Base-by-base conservation (phyloP, 208 protist species). In the Acanthamoeba lenticulata region DNA sequence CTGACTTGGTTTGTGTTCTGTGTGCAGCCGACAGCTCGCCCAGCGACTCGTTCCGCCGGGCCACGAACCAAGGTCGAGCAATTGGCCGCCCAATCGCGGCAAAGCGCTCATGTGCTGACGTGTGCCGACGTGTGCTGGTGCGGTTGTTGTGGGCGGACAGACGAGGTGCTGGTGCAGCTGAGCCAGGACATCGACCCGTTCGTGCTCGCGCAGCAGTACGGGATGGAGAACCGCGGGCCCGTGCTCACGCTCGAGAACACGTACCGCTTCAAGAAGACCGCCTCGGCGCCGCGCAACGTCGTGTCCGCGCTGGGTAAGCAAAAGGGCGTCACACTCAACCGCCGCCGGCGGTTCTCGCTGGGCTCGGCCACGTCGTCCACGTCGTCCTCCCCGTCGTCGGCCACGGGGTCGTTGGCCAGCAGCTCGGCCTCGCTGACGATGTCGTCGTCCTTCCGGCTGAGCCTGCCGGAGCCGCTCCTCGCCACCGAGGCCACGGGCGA, bases 381-480 rank as follows among this genome's bases (percentile, higher is more conserved):
- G n/a, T n/a, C n/a, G 36, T 85, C 55, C 27, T 85, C 74, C 42
- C 38, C 55, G 74, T 38, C 42, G 2, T 85, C 74, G 24, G 49
- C 74, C 17, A 57, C 74, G 44, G 49, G 42, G 44, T 85, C 74
- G 2, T 85, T 42, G n/a, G 44, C 17, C 44, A 55, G 32, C n/a
- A 11, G 42, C 5, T 85, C 74, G n/a, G 49, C 49, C 44, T 85
- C 74, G 5, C 74, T 15, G 42, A 85, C 74, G 27, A 57, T 42
- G 27, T 85, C 74, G 24, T 85, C 74, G n/a, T 85, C 74, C 27
- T 85, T 85, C 74, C 74, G 74, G 42, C 24, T 85, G 74, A 85
- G 74, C 74, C 74, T 85, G n/a, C 74, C 74, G n/a, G 74, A 85
- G 74, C 74, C 74, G 42, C 74, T 85, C n/a, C n/a, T n/a, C 0